Percentiles rank a stretch among this genome's conserved stretches.
These are phyloP conservation scores for Ascochyta clinopodiicola DNA, from an alignment of 2,329 filamentous ascomycete species.

Conservation along the genomic window DNA sequence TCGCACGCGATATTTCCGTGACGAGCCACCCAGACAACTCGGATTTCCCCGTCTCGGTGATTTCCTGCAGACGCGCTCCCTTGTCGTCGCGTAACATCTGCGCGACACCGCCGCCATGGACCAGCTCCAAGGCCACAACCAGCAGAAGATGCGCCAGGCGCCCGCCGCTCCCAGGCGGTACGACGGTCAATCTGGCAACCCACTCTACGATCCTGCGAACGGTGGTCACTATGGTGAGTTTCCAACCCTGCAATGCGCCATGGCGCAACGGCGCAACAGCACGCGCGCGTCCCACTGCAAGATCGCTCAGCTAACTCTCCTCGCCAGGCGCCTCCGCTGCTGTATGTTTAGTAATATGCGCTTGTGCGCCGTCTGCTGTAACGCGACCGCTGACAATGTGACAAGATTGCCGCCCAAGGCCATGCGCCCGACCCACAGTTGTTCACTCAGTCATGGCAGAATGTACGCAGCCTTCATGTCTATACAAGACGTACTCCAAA, in stretches of 20 bases:
- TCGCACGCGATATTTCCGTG: slow-evolving; percentile 14
- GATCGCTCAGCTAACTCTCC: slow-evolving; percentile 26
- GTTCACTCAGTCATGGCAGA: slow-evolving; percentile 94
- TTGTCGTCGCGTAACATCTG: slow-evolving; percentile 43
- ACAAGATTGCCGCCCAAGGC: slow-evolving; percentile 82
- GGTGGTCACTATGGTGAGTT: slow-evolving; percentile 59
- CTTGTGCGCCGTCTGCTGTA: slow-evolving; percentile 17
- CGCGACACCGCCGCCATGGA: slow-evolving; percentile 46
- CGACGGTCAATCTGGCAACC: slow-evolving; percentile 58
- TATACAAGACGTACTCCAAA: not conserved
- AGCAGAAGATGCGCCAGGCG: slow-evolving; percentile 48
- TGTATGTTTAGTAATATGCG: slow-evolving; percentile 57
- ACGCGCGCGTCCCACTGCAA: slow-evolving; percentile 17
- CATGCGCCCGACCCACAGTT: slow-evolving; percentile 88
- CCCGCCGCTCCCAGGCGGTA: slow-evolving; percentile 53
- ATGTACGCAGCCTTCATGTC: slow-evolving; percentile 62
- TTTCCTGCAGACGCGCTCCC: slow-evolving; percentile 32
- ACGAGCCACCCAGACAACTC: not conserved
- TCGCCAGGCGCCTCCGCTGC: slow-evolving; percentile 69
- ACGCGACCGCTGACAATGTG: slow-evolving; percentile 40
- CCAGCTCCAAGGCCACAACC: slow-evolving; percentile 44
- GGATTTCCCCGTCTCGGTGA: slow-evolving; percentile 6
- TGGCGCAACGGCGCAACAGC: slow-evolving; percentile 4
- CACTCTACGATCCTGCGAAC: slow-evolving; percentile 54
- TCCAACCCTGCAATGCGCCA: slow-evolving; percentile 2